Base-by-base conservation (phyloP, 1,284 basidiomycete species). In the Ustilago cynodontis region DNA sequence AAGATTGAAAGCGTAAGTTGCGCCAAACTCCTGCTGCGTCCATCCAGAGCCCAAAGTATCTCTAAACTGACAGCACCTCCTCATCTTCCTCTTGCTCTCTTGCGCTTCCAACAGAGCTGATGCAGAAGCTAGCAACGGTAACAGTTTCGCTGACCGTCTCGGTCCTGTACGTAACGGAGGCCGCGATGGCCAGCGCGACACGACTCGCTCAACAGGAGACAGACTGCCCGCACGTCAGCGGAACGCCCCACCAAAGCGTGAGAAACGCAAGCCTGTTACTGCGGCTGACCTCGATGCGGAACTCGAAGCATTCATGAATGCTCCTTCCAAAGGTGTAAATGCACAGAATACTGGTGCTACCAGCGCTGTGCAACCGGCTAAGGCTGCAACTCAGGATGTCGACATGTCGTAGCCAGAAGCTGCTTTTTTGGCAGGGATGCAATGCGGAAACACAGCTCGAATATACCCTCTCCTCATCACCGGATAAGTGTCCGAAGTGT, bases 221-320 rank as follows among this genome's bases (percentile, higher is more conserved):
- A 60, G n/a, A 18, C 47, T 54, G 18, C 31, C 20, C 5, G 43
- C 53, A 16, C 57, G 41, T 14, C 20, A 29, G 18, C 70, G 45
- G 10, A 66, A 55, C 26, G 63, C 59, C 13, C 41, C 68, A 41
- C 18, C 69, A 6, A 71, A 52, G 28, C 55, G 62, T 26, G 76
- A 74, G 31, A 79, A 74, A 66, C 84, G 84, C 60, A 87, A 88
- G 1, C 87, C 74, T 9, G 77, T 93, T 83, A 94, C 92, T 9
- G 91, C 90, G 5, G 92, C 91, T 61, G 94, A 97, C 78, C 87
- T 98, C 63, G 95, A 98, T 86, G 91, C 90, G 83, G 94, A 98
- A 87, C 87, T 98, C 71, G 95, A 97, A 79, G 91, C 92, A 1
- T 97, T 95, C 86, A 94, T 96, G 93, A 84, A 81, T 41, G 50